These are phyloP conservation scores for Coniochaeta ligniaria DNA, from an alignment of 2,329 filamentous ascomycete genomes.

Conservation along the genomic window DNA sequence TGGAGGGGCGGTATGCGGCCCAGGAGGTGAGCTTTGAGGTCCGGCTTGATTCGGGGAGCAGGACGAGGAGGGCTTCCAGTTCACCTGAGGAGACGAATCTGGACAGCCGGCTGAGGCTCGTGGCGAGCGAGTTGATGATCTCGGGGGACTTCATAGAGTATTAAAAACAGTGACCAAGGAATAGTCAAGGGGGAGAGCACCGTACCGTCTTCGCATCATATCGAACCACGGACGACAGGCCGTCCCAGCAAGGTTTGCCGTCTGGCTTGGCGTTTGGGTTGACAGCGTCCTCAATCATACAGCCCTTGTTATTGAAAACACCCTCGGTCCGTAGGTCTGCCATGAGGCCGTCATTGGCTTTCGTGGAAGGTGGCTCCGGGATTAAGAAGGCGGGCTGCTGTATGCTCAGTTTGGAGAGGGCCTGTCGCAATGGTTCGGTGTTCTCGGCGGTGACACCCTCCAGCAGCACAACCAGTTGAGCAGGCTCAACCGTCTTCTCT, in stretches of 20 bases:
- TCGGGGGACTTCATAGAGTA: slow-evolving; percentile 26
- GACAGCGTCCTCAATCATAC: slow-evolving; percentile 29
- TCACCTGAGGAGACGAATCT: slow-evolving; percentile 39
- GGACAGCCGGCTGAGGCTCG: slow-evolving; percentile 35
- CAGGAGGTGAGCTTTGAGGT: slow-evolving; percentile 28
- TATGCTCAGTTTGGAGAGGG: slow-evolving; percentile 24
- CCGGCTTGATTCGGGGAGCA: slow-evolving; percentile 42
- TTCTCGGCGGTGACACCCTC: slow-evolving; percentile 46
- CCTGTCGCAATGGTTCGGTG: slow-evolving; percentile 31
- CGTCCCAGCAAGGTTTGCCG: slow-evolving; percentile 37
- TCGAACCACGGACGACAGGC: slow-evolving; percentile 32
- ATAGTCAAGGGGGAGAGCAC: background rate
- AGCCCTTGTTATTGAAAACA: slow-evolving; percentile 26
- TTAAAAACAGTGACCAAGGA: background rate
- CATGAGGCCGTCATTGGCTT: slow-evolving; percentile 34
- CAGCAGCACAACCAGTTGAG: slow-evolving; percentile 53
- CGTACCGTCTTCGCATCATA: slow-evolving; percentile 37
- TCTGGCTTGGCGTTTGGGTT: slow-evolving; percentile 32
- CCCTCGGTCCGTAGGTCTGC: slow-evolving; percentile 27
- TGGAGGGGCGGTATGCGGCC: slow-evolving; percentile 25
- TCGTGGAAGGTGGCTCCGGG: slow-evolving; percentile 33
- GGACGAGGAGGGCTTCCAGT: slow-evolving; percentile 49
- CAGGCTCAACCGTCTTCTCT: slow-evolving; percentile 24
- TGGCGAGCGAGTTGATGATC: slow-evolving; percentile 33
- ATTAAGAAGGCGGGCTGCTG: slow-evolving; percentile 42